These are phyloP conservation scores for Fraxinus excelsior DNA, from an alignment of 257 asterid genomes.

Conservation along the genomic window DNA sequence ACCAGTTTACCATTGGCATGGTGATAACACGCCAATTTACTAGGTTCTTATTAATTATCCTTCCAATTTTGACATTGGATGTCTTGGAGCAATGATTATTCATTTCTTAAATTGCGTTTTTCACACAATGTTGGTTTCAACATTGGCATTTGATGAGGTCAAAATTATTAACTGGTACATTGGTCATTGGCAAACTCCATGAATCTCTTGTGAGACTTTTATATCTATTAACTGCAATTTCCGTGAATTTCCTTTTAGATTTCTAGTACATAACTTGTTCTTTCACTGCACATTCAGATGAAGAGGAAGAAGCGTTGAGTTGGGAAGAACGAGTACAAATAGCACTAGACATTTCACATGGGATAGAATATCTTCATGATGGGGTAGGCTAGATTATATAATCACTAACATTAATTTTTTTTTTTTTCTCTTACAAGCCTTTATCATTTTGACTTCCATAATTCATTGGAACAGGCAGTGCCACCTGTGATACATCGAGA, in stretches of 20 bases:
- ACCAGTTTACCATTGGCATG: neutral
- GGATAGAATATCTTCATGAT: constrained; percentile 94
- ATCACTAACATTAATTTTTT: constrained; percentile 2
- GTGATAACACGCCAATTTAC: neutral
- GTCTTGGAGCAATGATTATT: neutral
- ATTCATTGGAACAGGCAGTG: constrained; percentile 30
- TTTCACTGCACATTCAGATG: constrained; percentile 45
- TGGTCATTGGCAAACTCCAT: neutral
- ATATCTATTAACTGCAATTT: constrained; percentile 11
- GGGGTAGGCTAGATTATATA: constrained; percentile 62
- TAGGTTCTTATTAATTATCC: neutral
- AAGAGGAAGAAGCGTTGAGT: constrained; percentile 58
- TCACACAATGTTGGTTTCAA: neutral
- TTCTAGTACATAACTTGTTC: constrained; percentile 13
- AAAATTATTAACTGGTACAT: neutral
- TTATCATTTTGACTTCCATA: constrained; percentile 17
- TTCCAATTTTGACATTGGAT: neutral
- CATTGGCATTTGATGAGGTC: neutral
- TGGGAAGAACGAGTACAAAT: constrained; percentile 94
- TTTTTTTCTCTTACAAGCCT: constrained; percentile 12
- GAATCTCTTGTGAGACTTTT: neutral
- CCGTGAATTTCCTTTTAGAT: constrained; percentile 18
- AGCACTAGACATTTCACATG: constrained; percentile 91
- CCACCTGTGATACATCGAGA: constrained; percentile 28
- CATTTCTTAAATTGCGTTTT: neutral